These are phyloP conservation scores for Pseudogymnoascus sp. DNA, from an alignment of 2,329 filamentous ascomycete species.

Conservation along the genomic window DNA sequence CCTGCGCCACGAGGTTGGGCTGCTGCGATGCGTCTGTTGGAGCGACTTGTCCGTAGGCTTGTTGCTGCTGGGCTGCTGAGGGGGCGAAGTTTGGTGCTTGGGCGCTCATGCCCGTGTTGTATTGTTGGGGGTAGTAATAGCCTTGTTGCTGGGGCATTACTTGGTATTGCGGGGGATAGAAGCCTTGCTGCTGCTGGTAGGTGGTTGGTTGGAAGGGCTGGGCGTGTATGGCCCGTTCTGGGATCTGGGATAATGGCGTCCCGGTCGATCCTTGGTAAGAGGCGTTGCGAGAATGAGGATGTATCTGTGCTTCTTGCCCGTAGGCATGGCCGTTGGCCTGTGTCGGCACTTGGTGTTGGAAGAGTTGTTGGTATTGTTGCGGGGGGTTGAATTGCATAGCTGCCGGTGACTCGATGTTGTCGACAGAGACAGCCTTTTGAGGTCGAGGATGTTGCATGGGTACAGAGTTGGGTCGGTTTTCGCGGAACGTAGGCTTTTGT, in stretches of 20 bases:
- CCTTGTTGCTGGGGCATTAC: constrained; percentile 48
- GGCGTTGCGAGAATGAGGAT: constrained; percentile 56
- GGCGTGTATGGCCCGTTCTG: constrained; percentile 84
- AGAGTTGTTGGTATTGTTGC: constrained; percentile 69
- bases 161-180: constrained; percentile 48
- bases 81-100: constrained; percentile 26
- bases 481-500: constrained; percentile 49
- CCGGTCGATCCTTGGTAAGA: constrained; percentile 66
- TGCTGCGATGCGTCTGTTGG: constrained; percentile 33
- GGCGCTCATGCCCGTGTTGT: constrained; percentile 37
- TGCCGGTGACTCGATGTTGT: constrained; percentile 78
- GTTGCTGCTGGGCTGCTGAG: constrained; percentile 24
- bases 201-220: constrained; percentile 75
- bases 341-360: constrained; percentile 87
- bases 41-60: constrained; percentile 21
- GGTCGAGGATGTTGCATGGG: constrained; percentile 92
- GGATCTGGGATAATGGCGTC: constrained; percentile 83
- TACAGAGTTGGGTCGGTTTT: constrained; percentile 43
- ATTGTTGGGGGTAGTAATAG: constrained; percentile 60
- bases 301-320: constrained; percentile 39
- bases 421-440: constrained; percentile 87
- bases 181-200: constrained; percentile 48
- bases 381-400: constrained; percentile 45
- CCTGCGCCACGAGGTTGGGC: constrained; percentile 61
- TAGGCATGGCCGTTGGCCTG: constrained; percentile 55